Base-by-base conservation (phyloP, 768 basidiomycete genomes). In the Suillus subaureus region DNA sequence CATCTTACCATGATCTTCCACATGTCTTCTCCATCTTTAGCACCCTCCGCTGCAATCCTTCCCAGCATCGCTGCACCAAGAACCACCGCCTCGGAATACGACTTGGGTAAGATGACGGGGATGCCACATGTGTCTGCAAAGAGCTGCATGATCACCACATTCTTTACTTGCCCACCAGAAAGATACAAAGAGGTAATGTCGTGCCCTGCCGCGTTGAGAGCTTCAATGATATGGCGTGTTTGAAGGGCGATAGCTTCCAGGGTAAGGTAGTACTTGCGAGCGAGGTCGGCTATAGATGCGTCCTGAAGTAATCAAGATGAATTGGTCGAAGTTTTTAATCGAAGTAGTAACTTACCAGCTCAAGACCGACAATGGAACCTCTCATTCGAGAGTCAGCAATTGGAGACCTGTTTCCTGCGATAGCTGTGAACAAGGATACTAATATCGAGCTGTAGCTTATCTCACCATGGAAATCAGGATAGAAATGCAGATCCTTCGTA, bases 371-470 rank as follows among this genome's bases (percentile, higher is more conserved):
- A 65, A 99, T 89, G 60, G 94, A 91, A 23, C 97, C 97, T 43
- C 92, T 85, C 97, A 99, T 97, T 62, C 85, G 88, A n/a, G 93
- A 84, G 75, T 99, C 97, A 2, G 97, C 97, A 54, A 99, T 88
- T 1, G 97, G 97, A 1, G 96, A 98, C 66, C 97, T 85, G 77
- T 99, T 99, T 45, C 97, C 96, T 96, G 77, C 28, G 56, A 43
- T 37, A 9, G 49, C 43, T 9, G 66, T 43, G 62, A 63, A 63
- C 42, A 43, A 57, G 28, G 31, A 39, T 16, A 57, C 39, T 21
- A n/a, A 11, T 16, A 40, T 42, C 31, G 51, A 40, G 45, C 28
- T 21, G 1, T 26, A 28, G 31, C 15, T 23, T 39, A 28, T 54
- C 77, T 45, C 71, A 92, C 95, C 96, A 75, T 96, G 94, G 66